These are phyloP conservation scores for Fraxinus velutina DNA, from an alignment of 305 asterid genomes.

Conservation along the genomic window DNA sequence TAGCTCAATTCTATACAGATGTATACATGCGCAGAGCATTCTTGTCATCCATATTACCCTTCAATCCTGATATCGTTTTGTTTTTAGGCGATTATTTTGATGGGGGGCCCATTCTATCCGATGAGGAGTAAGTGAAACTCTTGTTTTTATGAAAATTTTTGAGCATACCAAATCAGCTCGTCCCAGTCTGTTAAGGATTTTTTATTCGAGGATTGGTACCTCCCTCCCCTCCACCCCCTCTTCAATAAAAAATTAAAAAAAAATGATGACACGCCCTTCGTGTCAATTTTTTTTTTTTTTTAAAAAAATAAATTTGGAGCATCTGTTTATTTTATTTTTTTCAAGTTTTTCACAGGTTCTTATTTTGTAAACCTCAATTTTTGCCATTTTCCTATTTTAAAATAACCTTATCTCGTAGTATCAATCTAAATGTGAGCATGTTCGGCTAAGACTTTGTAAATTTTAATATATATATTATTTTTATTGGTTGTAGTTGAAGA, in stretches of 20 bases:
- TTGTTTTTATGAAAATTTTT: neutral
- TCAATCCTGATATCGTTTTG: conserved; percentile 72
- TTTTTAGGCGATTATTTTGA: conserved; percentile 92
- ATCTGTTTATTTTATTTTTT: neutral
- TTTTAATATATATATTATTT: neutral
- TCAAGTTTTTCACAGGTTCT: neutral
- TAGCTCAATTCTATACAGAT: conserved; percentile 83
- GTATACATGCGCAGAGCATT: conserved; percentile 91
- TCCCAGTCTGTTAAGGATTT: neutral
- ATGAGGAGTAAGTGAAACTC: conserved; percentile 69
- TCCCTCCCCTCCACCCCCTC: neutral
- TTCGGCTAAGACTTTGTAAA: neutral
- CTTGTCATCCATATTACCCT: conserved; percentile 73
- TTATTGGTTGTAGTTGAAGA: neutral
- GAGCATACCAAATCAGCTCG: neutral
- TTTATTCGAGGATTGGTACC: neutral
- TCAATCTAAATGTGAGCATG: neutral
- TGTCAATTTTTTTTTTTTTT: neutral
- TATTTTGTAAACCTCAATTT: neutral
- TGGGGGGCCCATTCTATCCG: conserved; percentile 68
- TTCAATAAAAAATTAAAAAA: neutral
- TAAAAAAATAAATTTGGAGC: neutral
- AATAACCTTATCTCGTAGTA: neutral
- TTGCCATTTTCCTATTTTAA: neutral
- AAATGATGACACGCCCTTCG: neutral